phyloP scores from a whole-genome alignment of 768 basidiomycete genomes.

The Tylopilus felleus region DNA sequence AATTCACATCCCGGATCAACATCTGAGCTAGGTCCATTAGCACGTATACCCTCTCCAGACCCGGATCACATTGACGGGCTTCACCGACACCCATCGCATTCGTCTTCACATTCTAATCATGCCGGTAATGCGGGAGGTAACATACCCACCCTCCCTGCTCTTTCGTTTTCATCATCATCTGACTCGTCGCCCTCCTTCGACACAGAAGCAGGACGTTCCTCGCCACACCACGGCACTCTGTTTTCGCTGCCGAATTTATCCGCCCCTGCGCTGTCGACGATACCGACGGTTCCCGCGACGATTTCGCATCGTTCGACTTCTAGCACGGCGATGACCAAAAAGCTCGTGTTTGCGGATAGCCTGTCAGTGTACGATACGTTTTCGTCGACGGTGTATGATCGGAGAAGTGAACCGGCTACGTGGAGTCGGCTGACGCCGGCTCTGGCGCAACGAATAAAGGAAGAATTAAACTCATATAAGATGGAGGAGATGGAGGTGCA shows the following conservation, averaged over 20 bases:
- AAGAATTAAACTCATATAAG: constrained; percentile 97
- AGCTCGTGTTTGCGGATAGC: constrained; percentile 85
- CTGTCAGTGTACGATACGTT: constrained; percentile 98
- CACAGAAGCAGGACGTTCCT: constrained; percentile 35
- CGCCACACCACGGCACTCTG: constrained; percentile 40
- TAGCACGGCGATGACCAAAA: constrained; percentile 67
- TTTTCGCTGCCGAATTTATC: constrained; percentile 88
- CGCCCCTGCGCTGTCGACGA: constrained; percentile 76
- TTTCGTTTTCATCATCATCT: constrained; percentile 49
- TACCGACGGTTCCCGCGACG: constrained; percentile 44
- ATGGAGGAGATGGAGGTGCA: constrained; percentile 99
- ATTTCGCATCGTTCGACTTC: constrained; percentile 75
- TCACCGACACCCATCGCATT: constrained; percentile 61
- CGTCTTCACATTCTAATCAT: constrained; percentile 38
- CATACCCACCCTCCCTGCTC: constrained; percentile 47
- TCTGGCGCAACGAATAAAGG: constrained; percentile 95
- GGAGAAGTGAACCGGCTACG: constrained; percentile 93
- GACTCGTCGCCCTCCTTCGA: constrained; percentile 34
- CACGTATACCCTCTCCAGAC: constrained; percentile 78
- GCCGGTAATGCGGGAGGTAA: constrained; percentile 26
- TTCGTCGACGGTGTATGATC: constrained; percentile 84
- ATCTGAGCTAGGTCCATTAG: constrained; percentile 68
- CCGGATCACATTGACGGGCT: constrained; percentile 88
- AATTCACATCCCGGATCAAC: constrained; percentile 45
- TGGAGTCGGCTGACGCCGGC: constrained; percentile 95